A percentile compares a stretch with the other conserved stretches of the same genome.
Evolutionary conservation across 2,329 filamentous ascomycete species (phyloP).

Genomic region (Mycosphaerella sp.): DNA sequence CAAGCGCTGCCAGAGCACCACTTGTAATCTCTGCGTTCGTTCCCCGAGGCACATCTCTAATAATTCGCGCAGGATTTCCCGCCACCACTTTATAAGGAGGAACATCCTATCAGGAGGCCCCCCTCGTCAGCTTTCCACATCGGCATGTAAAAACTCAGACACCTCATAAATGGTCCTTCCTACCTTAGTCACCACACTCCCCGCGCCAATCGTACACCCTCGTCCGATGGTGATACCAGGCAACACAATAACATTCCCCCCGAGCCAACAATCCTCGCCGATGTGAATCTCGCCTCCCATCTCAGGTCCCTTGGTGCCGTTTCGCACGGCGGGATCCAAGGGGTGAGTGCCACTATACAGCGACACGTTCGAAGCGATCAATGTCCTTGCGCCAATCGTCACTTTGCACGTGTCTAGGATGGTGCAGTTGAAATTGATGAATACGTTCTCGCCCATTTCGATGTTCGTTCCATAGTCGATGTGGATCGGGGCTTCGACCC

Average conservation of each 20-base stretch:
- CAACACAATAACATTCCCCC: constrained; percentile 63
- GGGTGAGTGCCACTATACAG: constrained; percentile 74
- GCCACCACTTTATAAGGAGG: constrained; percentile 57
- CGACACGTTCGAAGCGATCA: constrained; percentile 72
- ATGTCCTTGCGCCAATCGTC: constrained; percentile 66
- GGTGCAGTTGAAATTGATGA: constrained; percentile 67
- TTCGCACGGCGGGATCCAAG: constrained; percentile 64
- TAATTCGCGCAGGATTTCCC: constrained; percentile 60
- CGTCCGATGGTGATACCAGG: constrained; percentile 73
- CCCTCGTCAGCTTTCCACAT: no score
- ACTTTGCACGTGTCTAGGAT: constrained; percentile 73
- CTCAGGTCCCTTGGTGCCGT: constrained; percentile 71
- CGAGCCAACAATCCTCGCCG: constrained; percentile 76
- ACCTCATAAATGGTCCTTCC: no score
- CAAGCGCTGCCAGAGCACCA: constrained; percentile 23
- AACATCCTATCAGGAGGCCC: no score
- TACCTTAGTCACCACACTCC: constrained; percentile 73
- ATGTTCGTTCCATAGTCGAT: constrained; percentile 77
- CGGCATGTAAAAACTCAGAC: no score
- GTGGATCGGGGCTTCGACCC: constrained; percentile 62
- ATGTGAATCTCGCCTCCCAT: constrained; percentile 65
- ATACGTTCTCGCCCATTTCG: constrained; percentile 63
- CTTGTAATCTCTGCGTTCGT: constrained; percentile 28
- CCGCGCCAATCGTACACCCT: constrained; percentile 69
- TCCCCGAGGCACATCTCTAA: constrained; percentile 35